Base-by-base conservation (phyloP, 257 asterid genomes). In the Capsicum pubescens region DNA sequence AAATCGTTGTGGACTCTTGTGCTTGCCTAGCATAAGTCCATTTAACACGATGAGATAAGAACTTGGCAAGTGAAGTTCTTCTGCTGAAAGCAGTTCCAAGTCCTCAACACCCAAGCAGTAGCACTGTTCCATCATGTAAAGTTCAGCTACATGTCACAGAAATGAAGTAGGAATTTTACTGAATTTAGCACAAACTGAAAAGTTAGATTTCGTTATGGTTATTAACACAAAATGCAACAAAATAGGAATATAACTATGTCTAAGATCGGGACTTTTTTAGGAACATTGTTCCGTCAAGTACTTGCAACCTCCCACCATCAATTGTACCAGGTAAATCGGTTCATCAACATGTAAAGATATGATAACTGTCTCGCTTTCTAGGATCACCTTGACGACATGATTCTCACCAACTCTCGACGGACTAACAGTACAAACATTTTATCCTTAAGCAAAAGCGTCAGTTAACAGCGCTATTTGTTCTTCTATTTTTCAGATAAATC, bases 1-100 rank as follows among this genome's bases (percentile, higher is more conserved):
- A 87, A 94, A 96, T 54, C 81, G 87, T 97, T 96, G 97, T 46
- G 97, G 97, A 85, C 85, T 86, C 87, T 88, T 90, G 91, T 96
- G 99, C 90, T 96, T 94, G 82, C 99, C 99, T 87, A 96, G 94
- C 90, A 96, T 96, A 72, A 91, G 97, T 70, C 99, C 99, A 83
- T 96, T 94, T 81, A 92, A 88, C 21, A 92, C 89, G 84, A 96
- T 85, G 84, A 96, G 87, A 90, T 89, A 92, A 66, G 98, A 92
- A 88, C 88, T 85, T 79, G 97, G 97, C 92, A 82, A 88, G 91
- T 94, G 98, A 89, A 96, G 95, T 79, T 94, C 98, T 91, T 93
- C 99, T 9, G 89, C 98, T 19, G 99, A 96, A 68, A 94, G 95
- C 67, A 84, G 84, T 86, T 96, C 98, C 91, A 94, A 85, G 89